Base-by-base conservation (phyloP, 2,329 filamentous ascomycete genomes). In the Ciborinia camelliae region DNA sequence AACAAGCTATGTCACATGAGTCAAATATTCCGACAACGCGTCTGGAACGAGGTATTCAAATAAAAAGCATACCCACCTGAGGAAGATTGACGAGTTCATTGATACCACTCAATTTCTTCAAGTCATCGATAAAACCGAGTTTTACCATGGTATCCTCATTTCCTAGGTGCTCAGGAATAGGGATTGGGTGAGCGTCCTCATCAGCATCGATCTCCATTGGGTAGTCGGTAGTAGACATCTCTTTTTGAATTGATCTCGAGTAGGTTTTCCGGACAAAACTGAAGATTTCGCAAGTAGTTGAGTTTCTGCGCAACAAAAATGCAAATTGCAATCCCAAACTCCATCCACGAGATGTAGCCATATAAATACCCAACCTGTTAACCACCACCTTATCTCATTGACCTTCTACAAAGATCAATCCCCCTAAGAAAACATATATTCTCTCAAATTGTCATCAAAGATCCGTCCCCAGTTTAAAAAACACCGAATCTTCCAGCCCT, bases 1-100 rank as follows among this genome's bases (percentile, higher is more conserved):
- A 1, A 78, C 76, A 0, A 79, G 65, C 69, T 70, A 18, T 20
- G 35, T 15, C 3, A n/a, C 37, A 35, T 65, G 10, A 61, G 58
- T 45, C 8, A 30, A 3, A 10, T n/a, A 1, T 0, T 6, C 4
- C 0, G 5, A n/a, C n/a, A 1, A 9, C 18, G 26, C 15, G 3
- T 15, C 30, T 0, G 18, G 12, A n/a, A 23, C 3, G 10, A 5
- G 15, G 4, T 14, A 20, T 4, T n/a, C n/a, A n/a, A n/a, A n/a
- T n/a, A n/a, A 37, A 47, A 30, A 20, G 12, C 4, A 18, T 1
- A 9, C 61, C n/a, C 64, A 66, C 69, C 60, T 69, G 68, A 18
- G 68, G 69, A 15, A 70, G 62, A 60, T 67, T 62, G n/a, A 70
- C 26, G 35, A 67, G 66, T 52, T 66, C 52, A 7, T 65, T 65